phyloP scores from a whole-genome alignment of 2,329 filamentous ascomycete species.

The Emergomyces africanus region DNA sequence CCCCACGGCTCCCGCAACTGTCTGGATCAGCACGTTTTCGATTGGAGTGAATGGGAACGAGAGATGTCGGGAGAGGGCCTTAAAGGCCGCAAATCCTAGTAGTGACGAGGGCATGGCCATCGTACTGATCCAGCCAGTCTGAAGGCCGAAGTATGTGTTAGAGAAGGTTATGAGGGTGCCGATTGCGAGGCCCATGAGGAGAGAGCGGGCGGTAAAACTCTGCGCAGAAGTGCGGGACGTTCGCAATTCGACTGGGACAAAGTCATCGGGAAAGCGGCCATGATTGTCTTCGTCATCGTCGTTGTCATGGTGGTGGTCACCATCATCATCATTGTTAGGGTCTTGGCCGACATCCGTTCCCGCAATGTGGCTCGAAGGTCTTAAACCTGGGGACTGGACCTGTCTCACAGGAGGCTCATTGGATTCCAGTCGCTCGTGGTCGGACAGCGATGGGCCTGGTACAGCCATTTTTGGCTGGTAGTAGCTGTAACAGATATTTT shows the following conservation, averaged over 20 bases:
- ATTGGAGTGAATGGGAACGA: slow-evolving; percentile 78
- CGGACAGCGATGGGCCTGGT: background rate
- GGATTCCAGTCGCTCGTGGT: background rate
- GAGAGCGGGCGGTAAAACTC: slow-evolving; percentile 75
- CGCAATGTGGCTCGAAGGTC: background rate
- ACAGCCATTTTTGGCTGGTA: background rate
- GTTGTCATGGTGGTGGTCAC: background rate
- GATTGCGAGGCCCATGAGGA: slow-evolving; percentile 67
- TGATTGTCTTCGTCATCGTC: background rate
- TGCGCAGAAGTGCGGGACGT: slow-evolving; percentile 19
- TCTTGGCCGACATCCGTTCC: background rate
- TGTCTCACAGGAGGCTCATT: background rate
- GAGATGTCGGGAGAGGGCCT: slow-evolving; percentile 58
- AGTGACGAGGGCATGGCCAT: slow-evolving; percentile 97
- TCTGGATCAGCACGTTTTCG: slow-evolving; percentile 94
- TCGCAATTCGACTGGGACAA: slow-evolving; percentile 3
- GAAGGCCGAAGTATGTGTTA: slow-evolving; percentile 98
- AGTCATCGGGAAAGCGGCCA: background rate
- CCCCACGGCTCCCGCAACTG: slow-evolving; percentile 85
- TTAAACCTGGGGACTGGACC: background rate
- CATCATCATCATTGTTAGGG: background rate
- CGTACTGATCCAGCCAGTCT: slow-evolving; percentile 70
- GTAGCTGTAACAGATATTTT: background rate
- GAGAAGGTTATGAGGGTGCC: slow-evolving; percentile 89
- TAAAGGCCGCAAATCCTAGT: slow-evolving; percentile 91